phyloP scores from a whole-genome alignment of 2,329 filamentous ascomycete species.

The Neophaeococcomyces mojaviensis region DNA sequence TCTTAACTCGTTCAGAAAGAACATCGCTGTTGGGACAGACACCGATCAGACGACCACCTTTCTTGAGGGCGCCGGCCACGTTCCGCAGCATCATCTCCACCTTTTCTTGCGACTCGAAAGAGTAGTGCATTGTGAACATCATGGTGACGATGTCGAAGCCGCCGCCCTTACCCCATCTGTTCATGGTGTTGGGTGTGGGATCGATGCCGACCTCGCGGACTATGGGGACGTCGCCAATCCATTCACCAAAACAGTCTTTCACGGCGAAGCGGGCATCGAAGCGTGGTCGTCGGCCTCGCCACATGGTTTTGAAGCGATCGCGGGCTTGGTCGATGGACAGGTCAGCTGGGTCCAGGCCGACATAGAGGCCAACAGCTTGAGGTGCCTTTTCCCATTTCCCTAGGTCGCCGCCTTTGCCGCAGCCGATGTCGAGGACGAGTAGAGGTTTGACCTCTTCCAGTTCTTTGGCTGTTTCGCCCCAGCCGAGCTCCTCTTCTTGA shows the following conservation, averaged over 20 bases:
- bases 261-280: constrained; percentile 84
- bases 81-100: constrained; percentile 89
- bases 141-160: constrained; percentile 96
- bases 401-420: constrained; percentile 91
- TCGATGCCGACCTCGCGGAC: constrained; percentile 84
- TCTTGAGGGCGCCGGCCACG: constrained; percentile 81
- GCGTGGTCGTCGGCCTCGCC: constrained; percentile 50
- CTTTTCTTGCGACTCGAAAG: constrained; percentile 87
- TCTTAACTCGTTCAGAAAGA: constrained; percentile 68
- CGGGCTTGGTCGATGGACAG: constrained; percentile 84
- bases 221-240: constrained; percentile 71
- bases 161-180: constrained; percentile 57
- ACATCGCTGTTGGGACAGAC: constrained; percentile 96
- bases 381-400: constrained; percentile 94
- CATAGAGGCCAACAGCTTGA: constrained; percentile 85
- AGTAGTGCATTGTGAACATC: constrained; percentile 99
- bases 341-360: constrained; percentile 87
- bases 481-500: constrained; percentile 41
- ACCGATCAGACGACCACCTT: constrained; percentile 88
- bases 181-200: constrained; percentile 54
- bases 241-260: constrained; percentile 87
- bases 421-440: constrained; percentile 86
- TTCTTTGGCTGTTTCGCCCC: constrained; percentile 32
- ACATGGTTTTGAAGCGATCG: constrained; percentile 72
- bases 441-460: constrained; percentile 48